phyloP scores from a whole-genome alignment of 2,329 filamentous ascomycete species.

The Colletotrichum aenigma region DNA sequence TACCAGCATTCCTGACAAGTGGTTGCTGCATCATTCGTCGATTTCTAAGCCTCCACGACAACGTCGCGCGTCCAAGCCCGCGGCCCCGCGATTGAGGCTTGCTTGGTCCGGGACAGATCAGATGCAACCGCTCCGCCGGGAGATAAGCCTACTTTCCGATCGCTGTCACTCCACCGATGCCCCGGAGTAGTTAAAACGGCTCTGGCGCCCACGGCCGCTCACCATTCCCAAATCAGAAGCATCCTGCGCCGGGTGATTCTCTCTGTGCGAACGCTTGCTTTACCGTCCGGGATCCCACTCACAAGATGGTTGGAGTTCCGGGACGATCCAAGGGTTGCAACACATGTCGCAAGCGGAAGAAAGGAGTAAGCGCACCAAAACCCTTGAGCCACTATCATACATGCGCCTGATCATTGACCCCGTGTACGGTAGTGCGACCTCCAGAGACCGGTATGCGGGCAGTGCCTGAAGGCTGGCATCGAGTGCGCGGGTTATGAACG shows the following conservation, averaged over 20 bases:
- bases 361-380: constrained; percentile 18
- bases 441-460: constrained; percentile 21
- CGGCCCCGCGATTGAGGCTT: background rate
- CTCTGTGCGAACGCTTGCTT: background rate
- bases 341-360: constrained; percentile 23
- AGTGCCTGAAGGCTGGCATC: constrained; percentile 20
- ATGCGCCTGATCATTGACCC: background rate
- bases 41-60: background rate
- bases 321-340: constrained; percentile 24
- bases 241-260: background rate
- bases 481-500: constrained; percentile 21
- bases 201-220: background rate
- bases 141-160: background rate
- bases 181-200: background rate
- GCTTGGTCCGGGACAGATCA: background rate
- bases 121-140: background rate
- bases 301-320: constrained; percentile 22
- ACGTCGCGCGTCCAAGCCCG: background rate
- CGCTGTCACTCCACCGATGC: background rate
- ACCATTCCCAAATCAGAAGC: constrained; percentile 2
- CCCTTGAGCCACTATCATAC: background rate
- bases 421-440: constrained; percentile 19
- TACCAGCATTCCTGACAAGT: background rate
- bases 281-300: background rate
- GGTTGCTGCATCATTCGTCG: background rate